These are phyloP conservation scores for Cryptosporidium baileyi DNA, from an alignment of 169 alveolate genomes.

Conservation along the genomic window DNA sequence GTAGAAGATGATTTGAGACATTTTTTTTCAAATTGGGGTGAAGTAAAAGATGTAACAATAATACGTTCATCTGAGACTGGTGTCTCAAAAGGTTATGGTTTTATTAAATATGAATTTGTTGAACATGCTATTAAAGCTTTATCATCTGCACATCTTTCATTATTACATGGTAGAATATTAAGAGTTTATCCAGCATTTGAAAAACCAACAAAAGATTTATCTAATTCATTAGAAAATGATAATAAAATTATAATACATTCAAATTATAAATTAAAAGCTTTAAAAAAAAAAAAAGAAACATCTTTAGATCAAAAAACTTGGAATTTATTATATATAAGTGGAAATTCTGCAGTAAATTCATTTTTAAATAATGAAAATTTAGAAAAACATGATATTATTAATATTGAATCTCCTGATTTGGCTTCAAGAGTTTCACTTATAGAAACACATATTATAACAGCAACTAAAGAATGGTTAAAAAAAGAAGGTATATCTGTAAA, in stretches of 20 bases:
- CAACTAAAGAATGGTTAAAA: conserved; percentile 93
- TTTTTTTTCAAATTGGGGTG: conserved; percentile 73
- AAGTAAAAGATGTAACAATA: conserved; percentile 65
- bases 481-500: conserved; percentile 89
- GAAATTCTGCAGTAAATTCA: conserved; percentile 89
- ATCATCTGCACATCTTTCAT: conserved; percentile 72
- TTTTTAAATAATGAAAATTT: conserved; percentile 84
- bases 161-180: conserved; percentile 76
- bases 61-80: conserved; percentile 71
- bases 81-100: conserved; percentile 78
- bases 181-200: conserved; percentile 70
- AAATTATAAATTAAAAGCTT: conserved; percentile 79
- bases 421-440: conserved; percentile 90
- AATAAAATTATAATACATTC: conserved; percentile 80
- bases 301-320: conserved; percentile 89
- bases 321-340: conserved; percentile 94
- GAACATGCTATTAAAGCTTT: conserved; percentile 81
- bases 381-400: conserved; percentile 84
- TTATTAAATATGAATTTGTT: conserved; percentile 78
- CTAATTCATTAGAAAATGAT: conserved; percentile 73
- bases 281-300: conserved; percentile 77
- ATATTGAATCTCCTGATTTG: conserved; percentile 77
- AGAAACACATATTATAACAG: conserved; percentile 90
- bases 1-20: conserved; percentile 86
- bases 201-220: conserved; percentile 69